A percentile compares a stretch with the other conserved stretches of the same genome.
phyloP scores from a whole-genome alignment of 2,329 filamentous ascomycete species.

The Clathrospora elynae region DNA sequence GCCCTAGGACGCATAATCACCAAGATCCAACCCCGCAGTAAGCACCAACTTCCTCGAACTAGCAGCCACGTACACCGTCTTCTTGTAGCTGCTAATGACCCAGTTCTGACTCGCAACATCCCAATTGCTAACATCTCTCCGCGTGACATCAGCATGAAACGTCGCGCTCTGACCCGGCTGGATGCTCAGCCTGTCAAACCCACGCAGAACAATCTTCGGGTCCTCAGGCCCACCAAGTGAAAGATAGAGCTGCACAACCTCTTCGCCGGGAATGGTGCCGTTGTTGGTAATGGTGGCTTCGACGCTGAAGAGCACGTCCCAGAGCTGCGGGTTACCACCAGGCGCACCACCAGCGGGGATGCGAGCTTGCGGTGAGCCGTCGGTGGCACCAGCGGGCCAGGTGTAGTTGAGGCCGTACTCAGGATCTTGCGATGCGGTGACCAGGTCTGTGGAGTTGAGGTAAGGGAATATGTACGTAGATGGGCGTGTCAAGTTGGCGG shows the following conservation, averaged over 20 bases:
- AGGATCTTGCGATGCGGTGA: conserved; percentile 62
- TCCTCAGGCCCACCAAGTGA: conserved; percentile 79
- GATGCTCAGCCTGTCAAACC: conserved; percentile 79
- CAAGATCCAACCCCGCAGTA: conserved; percentile 36
- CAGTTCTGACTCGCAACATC: conserved; percentile 81
- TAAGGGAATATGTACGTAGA: conserved; percentile 72
- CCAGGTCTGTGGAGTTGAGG: conserved; percentile 66
- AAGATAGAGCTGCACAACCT: conserved; percentile 77
- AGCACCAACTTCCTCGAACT: conserved; percentile 64
- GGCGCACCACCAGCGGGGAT: conserved; percentile 67
- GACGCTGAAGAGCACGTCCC: conserved; percentile 71
- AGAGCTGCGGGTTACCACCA: conserved; percentile 67
- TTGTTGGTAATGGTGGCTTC: conserved; percentile 74
- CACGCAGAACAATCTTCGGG: conserved; percentile 68
- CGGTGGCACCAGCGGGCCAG: conserved; percentile 63
- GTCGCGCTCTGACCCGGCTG: conserved; percentile 68
- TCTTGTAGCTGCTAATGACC: conserved; percentile 65
- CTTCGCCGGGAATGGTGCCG: conserved; percentile 67
- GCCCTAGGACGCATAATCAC: conserved; percentile 18
- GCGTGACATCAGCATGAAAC: conserved; percentile 72
- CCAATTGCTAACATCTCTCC: conserved; percentile 89
- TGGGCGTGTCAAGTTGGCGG: conserved; percentile 60
- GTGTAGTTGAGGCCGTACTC: conserved; percentile 64
- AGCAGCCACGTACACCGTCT: conserved; percentile 65
- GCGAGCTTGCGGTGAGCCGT: conserved; percentile 63